Evolutionary conservation across 164 flowering plant species (phyloP).

Genomic region (Berberis vulgaris): DNA sequence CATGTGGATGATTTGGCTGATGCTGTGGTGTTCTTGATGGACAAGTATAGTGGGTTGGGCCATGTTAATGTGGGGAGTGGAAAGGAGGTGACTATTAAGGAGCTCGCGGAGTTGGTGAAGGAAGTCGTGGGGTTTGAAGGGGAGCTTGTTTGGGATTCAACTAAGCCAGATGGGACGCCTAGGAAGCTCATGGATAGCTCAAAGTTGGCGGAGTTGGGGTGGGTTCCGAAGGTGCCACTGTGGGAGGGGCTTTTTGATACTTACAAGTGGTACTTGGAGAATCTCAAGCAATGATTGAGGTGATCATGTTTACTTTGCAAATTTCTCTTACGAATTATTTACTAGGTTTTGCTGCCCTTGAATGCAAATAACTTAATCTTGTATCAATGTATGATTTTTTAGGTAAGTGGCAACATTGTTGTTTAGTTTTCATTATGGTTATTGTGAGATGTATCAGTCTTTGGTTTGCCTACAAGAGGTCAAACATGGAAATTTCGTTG

Average conservation of each 20-base stretch:
- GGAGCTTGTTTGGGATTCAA: slow-evolving; percentile 71
- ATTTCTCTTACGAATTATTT: too few relatives aligned
- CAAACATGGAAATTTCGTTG: too few relatives aligned
- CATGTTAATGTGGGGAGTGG: slow-evolving; percentile 69
- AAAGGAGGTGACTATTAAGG: slow-evolving; percentile 77
- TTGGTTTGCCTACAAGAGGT: too few relatives aligned
- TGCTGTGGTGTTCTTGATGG: slow-evolving; percentile 77
- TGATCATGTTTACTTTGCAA: slow-evolving; percentile 1
- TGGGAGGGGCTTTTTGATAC: slow-evolving; percentile 74
- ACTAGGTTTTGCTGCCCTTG: too few relatives aligned
- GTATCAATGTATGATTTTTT: too few relatives aligned
- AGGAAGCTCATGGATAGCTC: slow-evolving; percentile 96
- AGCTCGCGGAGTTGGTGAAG: slow-evolving; percentile 78
- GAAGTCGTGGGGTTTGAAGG: slow-evolving; percentile 84
- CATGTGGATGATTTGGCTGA: slow-evolving; percentile 96
- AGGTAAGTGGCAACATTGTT: too few relatives aligned
- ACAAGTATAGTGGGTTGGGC: slow-evolving; percentile 17
- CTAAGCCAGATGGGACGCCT: slow-evolving; percentile 93
- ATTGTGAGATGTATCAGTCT: too few relatives aligned
- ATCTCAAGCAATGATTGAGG: slow-evolving; percentile 41
- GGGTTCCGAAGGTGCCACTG: slow-evolving; percentile 71
- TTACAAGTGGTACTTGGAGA: slow-evolving; percentile 79
- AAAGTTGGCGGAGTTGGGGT: slow-evolving; percentile 58
- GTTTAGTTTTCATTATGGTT: too few relatives aligned
- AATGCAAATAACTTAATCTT: too few relatives aligned